phyloP scores from a whole-genome alignment of 192 early-diverging fungal genomes.

The Coemansia sp. region DNA sequence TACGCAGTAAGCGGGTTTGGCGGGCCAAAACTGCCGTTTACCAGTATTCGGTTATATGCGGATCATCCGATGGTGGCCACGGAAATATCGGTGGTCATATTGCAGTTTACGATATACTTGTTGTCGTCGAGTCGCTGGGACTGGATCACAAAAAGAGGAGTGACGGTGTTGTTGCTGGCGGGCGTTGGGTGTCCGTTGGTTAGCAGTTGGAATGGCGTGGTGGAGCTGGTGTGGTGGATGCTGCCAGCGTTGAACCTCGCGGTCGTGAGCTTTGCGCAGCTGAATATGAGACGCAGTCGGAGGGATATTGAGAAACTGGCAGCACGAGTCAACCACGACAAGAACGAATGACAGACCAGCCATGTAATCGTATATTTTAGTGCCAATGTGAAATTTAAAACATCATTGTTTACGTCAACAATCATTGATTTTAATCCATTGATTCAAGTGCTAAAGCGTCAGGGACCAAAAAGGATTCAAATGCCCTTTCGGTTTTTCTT shows the following conservation, averaged over 20 bases:
- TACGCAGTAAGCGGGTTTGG: slow-evolving; percentile 14
- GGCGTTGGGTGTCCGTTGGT: slow-evolving; percentile 17
- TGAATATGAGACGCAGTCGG: slow-evolving; percentile 46
- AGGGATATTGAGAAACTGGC: slow-evolving; percentile 22
- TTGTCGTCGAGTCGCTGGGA: slow-evolving; percentile 41
- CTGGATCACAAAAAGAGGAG: neutral
- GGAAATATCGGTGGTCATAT: slow-evolving; percentile 36
- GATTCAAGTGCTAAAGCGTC: too few relatives aligned
- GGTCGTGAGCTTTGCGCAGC: slow-evolving; percentile 31
- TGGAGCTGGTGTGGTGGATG: slow-evolving; percentile 41
- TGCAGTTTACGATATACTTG: slow-evolving; percentile 42
- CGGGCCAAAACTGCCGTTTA: slow-evolving; percentile 24
- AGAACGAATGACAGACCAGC: slow-evolving; percentile 17
- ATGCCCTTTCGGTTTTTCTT: too few relatives aligned
- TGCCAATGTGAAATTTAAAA: too few relatives aligned
- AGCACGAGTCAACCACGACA: slow-evolving; percentile 14
- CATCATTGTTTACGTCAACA: too few relatives aligned
- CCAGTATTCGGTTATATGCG: slow-evolving; percentile 14
- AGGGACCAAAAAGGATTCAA: too few relatives aligned
- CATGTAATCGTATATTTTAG: neutral
- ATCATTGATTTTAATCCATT: too few relatives aligned
- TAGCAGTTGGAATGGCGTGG: slow-evolving; percentile 18
- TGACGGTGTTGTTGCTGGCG: neutral
- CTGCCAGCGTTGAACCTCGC: slow-evolving; percentile 31
- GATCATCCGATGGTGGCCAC: slow-evolving; percentile 33